phyloP scores from a whole-genome alignment of 2,329 filamentous ascomycete genomes.

The Penicillium sumatraense region DNA sequence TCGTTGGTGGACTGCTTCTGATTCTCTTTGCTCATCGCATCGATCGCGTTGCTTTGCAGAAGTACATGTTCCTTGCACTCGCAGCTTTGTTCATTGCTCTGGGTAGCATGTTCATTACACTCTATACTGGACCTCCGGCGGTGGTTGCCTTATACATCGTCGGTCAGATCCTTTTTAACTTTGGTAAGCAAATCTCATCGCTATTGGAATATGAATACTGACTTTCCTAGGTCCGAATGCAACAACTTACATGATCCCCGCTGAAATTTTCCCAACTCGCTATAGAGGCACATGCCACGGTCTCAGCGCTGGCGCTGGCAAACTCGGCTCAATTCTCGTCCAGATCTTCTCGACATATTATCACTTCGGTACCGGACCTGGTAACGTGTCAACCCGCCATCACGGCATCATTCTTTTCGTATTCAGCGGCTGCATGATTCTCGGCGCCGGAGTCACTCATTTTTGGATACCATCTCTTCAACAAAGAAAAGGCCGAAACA shows the following conservation, averaged over 20 bases:
- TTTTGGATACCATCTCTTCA: constrained; percentile 48
- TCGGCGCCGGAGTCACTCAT: constrained; percentile 46
- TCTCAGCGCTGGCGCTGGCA: constrained; percentile 58
- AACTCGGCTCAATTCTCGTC: constrained; percentile 55
- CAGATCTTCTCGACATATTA: constrained; percentile 48
- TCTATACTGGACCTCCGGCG: constrained; percentile 40
- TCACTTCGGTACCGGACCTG: constrained; percentile 40
- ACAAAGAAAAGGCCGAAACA: constrained; percentile 28
- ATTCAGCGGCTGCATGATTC: constrained; percentile 48
- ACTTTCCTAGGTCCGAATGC: constrained; percentile 39
- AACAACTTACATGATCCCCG: constrained; percentile 56
- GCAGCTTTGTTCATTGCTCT: constrained; percentile 49
- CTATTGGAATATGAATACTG: not conserved
- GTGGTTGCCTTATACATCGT: constrained; percentile 50
- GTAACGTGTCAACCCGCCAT: constrained; percentile 37
- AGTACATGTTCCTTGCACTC: constrained; percentile 49
- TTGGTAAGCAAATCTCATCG: constrained; percentile 38
- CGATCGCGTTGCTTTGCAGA: constrained; percentile 50
- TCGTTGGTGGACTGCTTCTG: constrained; percentile 47
- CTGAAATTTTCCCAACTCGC: constrained; percentile 60
- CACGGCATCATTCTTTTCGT: constrained; percentile 48
- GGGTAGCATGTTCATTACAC: constrained; percentile 47
- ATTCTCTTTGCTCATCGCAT: constrained; percentile 46
- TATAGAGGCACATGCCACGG: constrained; percentile 61
- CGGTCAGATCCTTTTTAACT: constrained; percentile 54